These are phyloP conservation scores for Gardenia jasminoides DNA, from an alignment of 257 asterid genomes.

Conservation along the genomic window DNA sequence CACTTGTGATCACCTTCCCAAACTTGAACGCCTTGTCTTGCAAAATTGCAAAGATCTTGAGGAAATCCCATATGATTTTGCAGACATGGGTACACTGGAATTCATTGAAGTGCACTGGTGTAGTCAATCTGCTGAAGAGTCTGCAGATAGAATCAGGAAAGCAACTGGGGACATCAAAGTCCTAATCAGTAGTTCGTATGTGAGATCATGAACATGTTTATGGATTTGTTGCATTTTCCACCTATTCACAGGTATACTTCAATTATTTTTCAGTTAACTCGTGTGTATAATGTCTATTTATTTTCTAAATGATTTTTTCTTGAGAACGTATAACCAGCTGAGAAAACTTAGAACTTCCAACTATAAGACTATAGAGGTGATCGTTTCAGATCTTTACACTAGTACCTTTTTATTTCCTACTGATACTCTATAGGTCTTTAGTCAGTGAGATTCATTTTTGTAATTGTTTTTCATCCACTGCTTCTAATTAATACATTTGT, in stretches of 20 bases:
- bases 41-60: neutral
- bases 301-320: too few species aligned
- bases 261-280: too few species aligned
- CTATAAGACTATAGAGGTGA: too few species aligned
- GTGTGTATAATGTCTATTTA: too few species aligned
- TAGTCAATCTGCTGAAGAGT: neutral
- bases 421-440: too few species aligned
- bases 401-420: too few species aligned
- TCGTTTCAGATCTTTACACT: too few species aligned
- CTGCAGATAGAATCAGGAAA: neutral
- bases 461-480: too few species aligned
- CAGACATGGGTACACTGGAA: neutral
- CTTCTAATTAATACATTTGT: too few species aligned
- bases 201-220: neutral
- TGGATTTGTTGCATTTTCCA: neutral
- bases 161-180: neutral
- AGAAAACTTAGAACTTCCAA: too few species aligned
- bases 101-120: constrained; percentile 6
- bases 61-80: neutral
- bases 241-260: neutral
- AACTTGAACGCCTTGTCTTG: constrained; percentile 1
- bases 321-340: too few species aligned
- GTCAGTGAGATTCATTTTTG: too few species aligned
- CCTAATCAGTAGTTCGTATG: neutral
- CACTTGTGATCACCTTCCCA: constrained; percentile 1